These are phyloP conservation scores for Xylaria grammica DNA, from an alignment of 495 filamentous ascomycete genomes.

Conservation along the genomic window DNA sequence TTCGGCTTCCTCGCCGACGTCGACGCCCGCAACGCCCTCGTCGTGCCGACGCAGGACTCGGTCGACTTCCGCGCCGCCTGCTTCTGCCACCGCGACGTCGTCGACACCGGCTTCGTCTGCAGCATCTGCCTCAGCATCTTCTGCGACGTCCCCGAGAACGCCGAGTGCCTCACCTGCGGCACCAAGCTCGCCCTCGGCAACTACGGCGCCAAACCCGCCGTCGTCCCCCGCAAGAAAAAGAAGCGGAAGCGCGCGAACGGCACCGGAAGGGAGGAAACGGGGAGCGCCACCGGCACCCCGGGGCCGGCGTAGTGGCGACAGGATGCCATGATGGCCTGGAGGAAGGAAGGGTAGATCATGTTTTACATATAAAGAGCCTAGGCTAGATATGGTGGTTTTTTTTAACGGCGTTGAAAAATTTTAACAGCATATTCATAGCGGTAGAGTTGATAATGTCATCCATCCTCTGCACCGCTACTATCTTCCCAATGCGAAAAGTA, in stretches of 20 bases:
- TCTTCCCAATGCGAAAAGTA: too few relatives aligned
- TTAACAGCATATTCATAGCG: too few relatives aligned
- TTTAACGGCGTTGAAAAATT: too few relatives aligned
- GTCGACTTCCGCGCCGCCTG: constrained; percentile 97
- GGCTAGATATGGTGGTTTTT: too few relatives aligned
- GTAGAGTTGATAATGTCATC: too few relatives aligned
- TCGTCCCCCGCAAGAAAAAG: constrained; percentile 78
- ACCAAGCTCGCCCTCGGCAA: constrained; percentile 77
- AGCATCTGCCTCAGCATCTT: constrained; percentile 88
- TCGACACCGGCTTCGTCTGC: constrained; percentile 94
- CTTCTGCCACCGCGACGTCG: constrained; percentile 91
- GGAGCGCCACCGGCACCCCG: constrained; percentile 49
- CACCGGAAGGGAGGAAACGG: constrained; percentile 43
- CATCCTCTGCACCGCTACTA: too few relatives aligned
- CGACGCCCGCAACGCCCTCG: constrained; percentile 65
- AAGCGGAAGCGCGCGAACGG: constrained; percentile 54
- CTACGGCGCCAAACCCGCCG: constrained; percentile 74
- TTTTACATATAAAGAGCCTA: too few relatives aligned
- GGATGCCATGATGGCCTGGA: too few relatives aligned
- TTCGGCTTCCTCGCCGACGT: constrained; percentile 88
- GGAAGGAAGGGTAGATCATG: too few relatives aligned
- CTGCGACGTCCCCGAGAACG: constrained; percentile 54
- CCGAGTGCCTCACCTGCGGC: constrained; percentile 88
- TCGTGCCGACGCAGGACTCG: constrained; percentile 78
- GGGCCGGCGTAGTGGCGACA: constrained; percentile 15